These are phyloP conservation scores for Graphilbum sp. DNA, from an alignment of 2,329 filamentous ascomycete genomes.

Conservation along the genomic window DNA sequence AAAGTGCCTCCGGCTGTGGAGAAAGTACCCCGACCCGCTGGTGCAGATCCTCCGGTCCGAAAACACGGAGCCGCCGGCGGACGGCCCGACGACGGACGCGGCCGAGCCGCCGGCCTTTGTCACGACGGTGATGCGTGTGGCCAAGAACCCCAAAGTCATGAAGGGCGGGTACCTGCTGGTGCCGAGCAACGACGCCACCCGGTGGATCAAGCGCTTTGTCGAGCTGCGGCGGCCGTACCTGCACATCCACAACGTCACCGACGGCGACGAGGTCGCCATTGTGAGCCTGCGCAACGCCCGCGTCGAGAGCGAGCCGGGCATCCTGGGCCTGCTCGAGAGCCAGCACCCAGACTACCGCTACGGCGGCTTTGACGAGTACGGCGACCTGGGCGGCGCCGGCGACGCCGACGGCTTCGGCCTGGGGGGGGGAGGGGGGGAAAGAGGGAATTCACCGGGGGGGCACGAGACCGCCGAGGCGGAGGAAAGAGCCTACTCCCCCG, in stretches of 20 bases:
- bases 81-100: constrained; percentile 36
- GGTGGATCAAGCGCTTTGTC: constrained; percentile 86
- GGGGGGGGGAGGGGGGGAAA: not conserved
- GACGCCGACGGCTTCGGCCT: not conserved
- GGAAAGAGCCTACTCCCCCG: no score
- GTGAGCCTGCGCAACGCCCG: constrained; percentile 79
- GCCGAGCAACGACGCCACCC: constrained; percentile 62
- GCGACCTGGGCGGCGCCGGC: not conserved
- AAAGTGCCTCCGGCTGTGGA: constrained; percentile 50
- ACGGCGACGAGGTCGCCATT: constrained; percentile 79
- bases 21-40: constrained; percentile 38
- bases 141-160: constrained; percentile 65
- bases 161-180: constrained; percentile 82
- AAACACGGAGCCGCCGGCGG: constrained; percentile 52
- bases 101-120: constrained; percentile 46
- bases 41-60: constrained; percentile 37
- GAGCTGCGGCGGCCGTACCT: constrained; percentile 85
- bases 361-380: constrained; percentile 6
- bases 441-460: not conserved
- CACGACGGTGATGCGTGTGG: constrained; percentile 58
- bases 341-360: constrained; percentile 9
- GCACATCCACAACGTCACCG: constrained; percentile 69
- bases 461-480: not conserved
- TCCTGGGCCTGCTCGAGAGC: constrained; percentile 54
- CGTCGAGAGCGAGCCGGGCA: constrained; percentile 84